Evolutionary conservation across 164 flowering plant genomes (phyloP).

Genomic region (Paratinospora sagittata): DNA sequence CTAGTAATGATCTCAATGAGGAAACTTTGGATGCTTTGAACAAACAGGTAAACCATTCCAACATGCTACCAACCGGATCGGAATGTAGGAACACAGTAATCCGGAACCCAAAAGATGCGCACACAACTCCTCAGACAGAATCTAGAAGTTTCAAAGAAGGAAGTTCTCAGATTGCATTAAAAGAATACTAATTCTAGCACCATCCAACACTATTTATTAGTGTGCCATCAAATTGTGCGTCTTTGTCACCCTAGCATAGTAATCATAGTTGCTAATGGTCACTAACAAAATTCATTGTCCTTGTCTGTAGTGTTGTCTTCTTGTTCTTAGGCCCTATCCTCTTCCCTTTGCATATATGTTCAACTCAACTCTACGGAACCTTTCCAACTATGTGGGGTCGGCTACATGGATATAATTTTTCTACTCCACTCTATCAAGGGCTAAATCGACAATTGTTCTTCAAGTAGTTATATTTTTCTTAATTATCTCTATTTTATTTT

Average conservation of each 20-base stretch:
- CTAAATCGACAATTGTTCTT: too few relatives aligned
- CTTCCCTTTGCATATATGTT: neutral
- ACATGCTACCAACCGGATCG: neutral
- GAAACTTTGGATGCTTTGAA: constrained; percentile 96
- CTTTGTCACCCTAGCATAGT: neutral
- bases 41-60: constrained; percentile 64
- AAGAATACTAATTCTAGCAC: neutral
- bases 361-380: too few relatives aligned
- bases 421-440: too few relatives aligned
- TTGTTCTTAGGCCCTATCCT: neutral
- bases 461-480: too few relatives aligned
- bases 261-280: neutral
- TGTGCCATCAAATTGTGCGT: neutral
- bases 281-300: neutral
- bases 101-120: neutral
- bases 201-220: neutral
- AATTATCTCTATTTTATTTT: too few relatives aligned
- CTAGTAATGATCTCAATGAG: constrained; percentile 98
- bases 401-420: too few relatives aligned
- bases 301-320: neutral
- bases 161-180: neutral
- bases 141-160: neutral
- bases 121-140: neutral
- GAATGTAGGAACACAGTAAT: neutral
- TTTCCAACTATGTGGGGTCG: too few relatives aligned